Percentiles rank a stretch among this genome's conserved stretches.
These are phyloP conservation scores for Monilinia aucupariae DNA, from an alignment of 2,329 filamentous ascomycete species.

Conservation along the genomic window DNA sequence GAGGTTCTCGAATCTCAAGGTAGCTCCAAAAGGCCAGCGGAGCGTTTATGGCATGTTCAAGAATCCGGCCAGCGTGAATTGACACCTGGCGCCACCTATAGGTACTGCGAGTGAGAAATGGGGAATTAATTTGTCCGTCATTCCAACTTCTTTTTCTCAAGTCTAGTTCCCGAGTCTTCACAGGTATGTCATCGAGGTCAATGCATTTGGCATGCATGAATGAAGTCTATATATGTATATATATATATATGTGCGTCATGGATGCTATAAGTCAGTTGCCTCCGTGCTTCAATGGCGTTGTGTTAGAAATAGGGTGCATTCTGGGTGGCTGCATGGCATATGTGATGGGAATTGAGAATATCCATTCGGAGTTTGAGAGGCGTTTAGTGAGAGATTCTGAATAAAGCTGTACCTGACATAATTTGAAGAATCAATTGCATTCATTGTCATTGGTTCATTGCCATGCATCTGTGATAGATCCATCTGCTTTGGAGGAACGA, in stretches of 20 bases:
- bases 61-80: conserved; percentile 20
- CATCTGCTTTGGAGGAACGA: neutral
- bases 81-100: neutral
- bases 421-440: neutral
- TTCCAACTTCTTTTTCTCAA: neutral
- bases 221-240: conserved; percentile 15
- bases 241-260: conserved; percentile 18
- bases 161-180: conserved; percentile 8
- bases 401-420: conserved; percentile 6
- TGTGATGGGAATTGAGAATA: neutral
- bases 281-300: conserved; percentile 19
- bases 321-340: conserved; percentile 23
- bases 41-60: conserved; percentile 56
- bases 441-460: neutral
- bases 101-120: conserved; percentile 2
- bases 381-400: neutral
- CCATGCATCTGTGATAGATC: neutral
- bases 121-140: conserved; percentile 6
- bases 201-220: conserved; percentile 13
- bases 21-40: conserved; percentile 56
- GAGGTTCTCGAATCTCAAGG: conserved; percentile 58
- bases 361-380: neutral
- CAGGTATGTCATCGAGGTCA: conserved; percentile 14
- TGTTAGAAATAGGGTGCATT: conserved; percentile 17
- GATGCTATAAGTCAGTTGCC: conserved; percentile 20